Percentiles rank a stretch among this genome's conserved stretches.
These are phyloP conservation scores for Mortierella alpina DNA, from an alignment of 192 early-diverging fungal species.

Conservation along the genomic window DNA sequence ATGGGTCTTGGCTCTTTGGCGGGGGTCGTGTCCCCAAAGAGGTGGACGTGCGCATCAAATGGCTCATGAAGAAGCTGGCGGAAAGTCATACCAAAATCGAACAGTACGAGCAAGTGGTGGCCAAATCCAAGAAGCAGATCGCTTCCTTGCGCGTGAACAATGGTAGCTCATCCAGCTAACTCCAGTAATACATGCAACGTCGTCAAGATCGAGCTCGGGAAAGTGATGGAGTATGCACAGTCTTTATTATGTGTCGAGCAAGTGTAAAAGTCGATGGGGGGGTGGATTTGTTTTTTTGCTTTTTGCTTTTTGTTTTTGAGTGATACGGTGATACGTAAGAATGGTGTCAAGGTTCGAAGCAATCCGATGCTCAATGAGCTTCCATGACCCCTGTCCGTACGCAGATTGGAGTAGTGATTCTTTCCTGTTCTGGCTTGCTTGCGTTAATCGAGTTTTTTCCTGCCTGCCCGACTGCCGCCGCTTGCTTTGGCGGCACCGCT, in stretches of 20 bases:
- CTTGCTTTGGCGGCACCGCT: neutral
- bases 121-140: constrained; percentile 35
- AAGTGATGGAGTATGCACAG: too few species aligned
- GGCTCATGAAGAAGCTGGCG: constrained; percentile 66
- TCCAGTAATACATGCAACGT: neutral
- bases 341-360: too few species aligned
- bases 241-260: too few species aligned
- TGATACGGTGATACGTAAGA: too few species aligned
- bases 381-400: neutral
- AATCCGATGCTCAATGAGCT: neutral
- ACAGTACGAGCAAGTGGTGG: constrained; percentile 59
- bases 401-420: neutral
- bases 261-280: too few species aligned
- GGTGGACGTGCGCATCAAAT: constrained; percentile 68
- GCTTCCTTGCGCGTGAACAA: constrained; percentile 6
- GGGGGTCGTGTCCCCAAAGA: constrained; percentile 65
- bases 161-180: neutral
- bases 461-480: neutral
- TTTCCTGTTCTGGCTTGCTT: neutral
- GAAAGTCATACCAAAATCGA: constrained; percentile 67
- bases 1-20: constrained; percentile 64
- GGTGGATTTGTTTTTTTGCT: too few species aligned
- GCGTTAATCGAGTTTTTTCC: constrained; percentile 44
- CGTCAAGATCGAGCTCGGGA: too few species aligned
- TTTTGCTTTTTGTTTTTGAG: neutral